Percentiles rank a stretch among this genome's conserved stretches.
These are phyloP conservation scores for Calonectria pauciramosa DNA, from an alignment of 2,329 filamentous ascomycete genomes.

Conservation along the genomic window DNA sequence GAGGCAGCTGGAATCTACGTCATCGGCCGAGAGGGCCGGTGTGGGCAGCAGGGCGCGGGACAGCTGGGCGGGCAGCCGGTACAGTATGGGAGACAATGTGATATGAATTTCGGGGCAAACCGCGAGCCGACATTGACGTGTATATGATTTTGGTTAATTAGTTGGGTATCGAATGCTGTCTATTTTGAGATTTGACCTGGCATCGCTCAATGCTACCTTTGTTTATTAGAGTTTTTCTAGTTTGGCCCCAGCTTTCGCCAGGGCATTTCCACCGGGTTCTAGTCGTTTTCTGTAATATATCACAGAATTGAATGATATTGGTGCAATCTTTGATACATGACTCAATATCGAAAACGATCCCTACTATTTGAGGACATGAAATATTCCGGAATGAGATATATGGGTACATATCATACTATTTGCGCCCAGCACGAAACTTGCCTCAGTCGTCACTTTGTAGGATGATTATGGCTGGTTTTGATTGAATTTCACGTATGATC, in stretches of 20 bases:
- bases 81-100: slow-evolving; percentile 33
- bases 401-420: not conserved
- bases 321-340: not conserved
- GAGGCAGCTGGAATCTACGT: slow-evolving; percentile 32
- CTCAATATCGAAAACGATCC: not conserved
- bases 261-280: not conserved
- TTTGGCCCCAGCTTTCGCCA: not conserved
- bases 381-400: not conserved
- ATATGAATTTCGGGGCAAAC: slow-evolving; percentile 27
- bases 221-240: not conserved
- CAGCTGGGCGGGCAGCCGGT: slow-evolving; percentile 24
- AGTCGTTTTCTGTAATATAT: slow-evolving; percentile 18
- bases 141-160: not conserved
- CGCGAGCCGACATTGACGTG: not conserved
- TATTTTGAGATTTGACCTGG: not conserved
- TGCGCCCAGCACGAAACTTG: not conserved
- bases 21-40: slow-evolving; percentile 13
- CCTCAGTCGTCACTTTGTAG: not conserved
- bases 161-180: not conserved
- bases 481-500: not conserved
- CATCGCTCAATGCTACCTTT: not conserved
- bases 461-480: not conserved
- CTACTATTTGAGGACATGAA: not conserved
- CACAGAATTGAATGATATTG: slow-evolving; percentile 5
- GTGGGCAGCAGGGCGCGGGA: slow-evolving; percentile 30